Conservation (phyloP, 2,329 filamentous ascomycete genomes). For the Tolypocladium sp. region DNA sequence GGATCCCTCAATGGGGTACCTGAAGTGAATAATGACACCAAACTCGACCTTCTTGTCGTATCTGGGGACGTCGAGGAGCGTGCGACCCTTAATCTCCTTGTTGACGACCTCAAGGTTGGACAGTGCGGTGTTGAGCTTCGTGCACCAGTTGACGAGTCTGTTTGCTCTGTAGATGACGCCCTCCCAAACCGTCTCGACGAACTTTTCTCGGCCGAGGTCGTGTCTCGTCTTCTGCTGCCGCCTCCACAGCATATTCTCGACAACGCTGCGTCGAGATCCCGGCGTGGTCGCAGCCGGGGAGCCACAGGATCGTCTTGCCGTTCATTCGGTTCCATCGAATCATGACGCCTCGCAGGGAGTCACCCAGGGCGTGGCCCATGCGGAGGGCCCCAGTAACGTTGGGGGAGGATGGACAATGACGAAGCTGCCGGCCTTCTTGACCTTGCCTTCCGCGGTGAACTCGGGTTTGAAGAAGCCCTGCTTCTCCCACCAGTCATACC, state of each 20-base stretch:
- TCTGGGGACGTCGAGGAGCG: conserved; percentile 83
- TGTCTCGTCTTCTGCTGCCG: conserved; percentile 80
- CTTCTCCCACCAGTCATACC: too few species aligned
- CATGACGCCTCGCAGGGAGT: conserved; percentile 77
- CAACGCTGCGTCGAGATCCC: conserved; percentile 94
- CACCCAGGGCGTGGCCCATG: conserved; percentile 84
- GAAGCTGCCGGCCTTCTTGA: conserved; percentile 75
- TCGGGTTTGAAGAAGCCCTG: too few species aligned
- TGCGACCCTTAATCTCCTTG: conserved; percentile 79
- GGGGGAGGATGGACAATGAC: conserved; percentile 91
- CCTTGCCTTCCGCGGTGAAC: conserved; percentile 67
- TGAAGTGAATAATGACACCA: conserved; percentile 83
- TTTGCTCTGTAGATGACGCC: conserved; percentile 90
- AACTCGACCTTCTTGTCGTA: conserved; percentile 97
- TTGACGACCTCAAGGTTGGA: conserved; percentile 89
- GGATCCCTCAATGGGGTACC: conserved; percentile 76
- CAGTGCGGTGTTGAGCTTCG: conserved; percentile 77
- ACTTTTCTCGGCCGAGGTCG: conserved; percentile 75
- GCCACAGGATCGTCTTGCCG: conserved; percentile 33
- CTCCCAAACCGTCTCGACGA: conserved; percentile 77
- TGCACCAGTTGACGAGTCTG: conserved; percentile 92
- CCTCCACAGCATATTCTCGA: conserved; percentile 95
- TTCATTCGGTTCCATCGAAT: conserved; percentile 86
- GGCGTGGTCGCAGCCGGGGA: conserved; percentile 66
- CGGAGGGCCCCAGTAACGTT: conserved; percentile 93